A percentile compares a stretch with the other conserved stretches of the same genome.
These are phyloP conservation scores for Verticillium nonalfalfae DNA, from an alignment of 2,329 filamentous ascomycete species.

Conservation along the genomic window DNA sequence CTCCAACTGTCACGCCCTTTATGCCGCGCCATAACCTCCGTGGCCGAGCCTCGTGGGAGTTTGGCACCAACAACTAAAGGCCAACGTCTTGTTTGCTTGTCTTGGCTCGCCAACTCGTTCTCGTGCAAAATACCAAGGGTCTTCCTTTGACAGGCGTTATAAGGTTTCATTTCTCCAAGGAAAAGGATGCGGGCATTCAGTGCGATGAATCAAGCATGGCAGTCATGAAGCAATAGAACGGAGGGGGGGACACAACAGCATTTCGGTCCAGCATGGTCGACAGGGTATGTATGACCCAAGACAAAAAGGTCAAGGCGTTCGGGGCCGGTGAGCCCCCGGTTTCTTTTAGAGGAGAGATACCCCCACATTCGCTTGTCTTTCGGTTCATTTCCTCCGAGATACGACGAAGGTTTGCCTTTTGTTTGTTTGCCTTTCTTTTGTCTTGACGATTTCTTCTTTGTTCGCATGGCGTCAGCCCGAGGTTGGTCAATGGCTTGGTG, in stretches of 20 bases:
- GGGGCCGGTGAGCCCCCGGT: neutral
- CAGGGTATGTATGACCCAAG: neutral
- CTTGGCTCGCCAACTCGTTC: neutral
- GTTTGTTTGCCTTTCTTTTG: constrained; percentile 1
- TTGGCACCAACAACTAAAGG: constrained; percentile 5
- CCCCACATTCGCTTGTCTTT: neutral
- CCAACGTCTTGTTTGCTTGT: neutral
- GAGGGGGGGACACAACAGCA: neutral
- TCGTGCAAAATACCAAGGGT: neutral
- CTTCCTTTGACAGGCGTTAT: neutral
- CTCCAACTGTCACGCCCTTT: constrained; percentile 5
- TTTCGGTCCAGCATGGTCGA: neutral
- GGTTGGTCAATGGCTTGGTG: neutral
- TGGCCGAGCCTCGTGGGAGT: constrained; percentile 9
- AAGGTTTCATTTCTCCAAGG: neutral
- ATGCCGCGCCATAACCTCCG: constrained; percentile 7
- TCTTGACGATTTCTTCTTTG: constrained; percentile 3
- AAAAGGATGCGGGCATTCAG: neutral
- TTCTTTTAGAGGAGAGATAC: neutral
- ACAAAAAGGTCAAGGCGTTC: neutral
- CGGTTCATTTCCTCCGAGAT: neutral
- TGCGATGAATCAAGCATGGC: neutral
- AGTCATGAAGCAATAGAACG: neutral
- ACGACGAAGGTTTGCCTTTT: constrained; percentile 1
- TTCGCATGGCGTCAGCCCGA: neutral